phyloP scores from a whole-genome alignment of 106 monocot genomes.

The Triglochin maritima region DNA sequence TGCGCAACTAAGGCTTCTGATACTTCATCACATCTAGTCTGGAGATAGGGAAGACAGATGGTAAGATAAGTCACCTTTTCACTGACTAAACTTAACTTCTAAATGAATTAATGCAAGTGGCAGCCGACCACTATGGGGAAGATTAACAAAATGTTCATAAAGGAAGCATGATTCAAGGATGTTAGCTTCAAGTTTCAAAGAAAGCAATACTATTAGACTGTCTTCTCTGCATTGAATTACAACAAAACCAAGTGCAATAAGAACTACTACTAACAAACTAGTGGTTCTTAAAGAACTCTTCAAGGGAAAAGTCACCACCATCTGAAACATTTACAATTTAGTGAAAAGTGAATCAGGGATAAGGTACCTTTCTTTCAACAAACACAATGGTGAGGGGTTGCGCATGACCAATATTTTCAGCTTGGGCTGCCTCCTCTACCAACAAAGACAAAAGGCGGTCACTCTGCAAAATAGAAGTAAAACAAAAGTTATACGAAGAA shows the following conservation, averaged over 20 bases:
- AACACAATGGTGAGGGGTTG: conserved; percentile 43
- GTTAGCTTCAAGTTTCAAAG: too few relatives aligned
- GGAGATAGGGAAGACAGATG: background rate
- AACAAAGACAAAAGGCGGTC: conserved; percentile 44
- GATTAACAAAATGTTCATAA: too few relatives aligned
- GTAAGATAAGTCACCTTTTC: too few relatives aligned
- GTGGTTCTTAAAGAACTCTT: too few relatives aligned
- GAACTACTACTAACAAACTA: too few relatives aligned
- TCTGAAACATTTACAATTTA: background rate
- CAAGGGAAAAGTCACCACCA: background rate
- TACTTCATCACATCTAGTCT: conserved; percentile 59
- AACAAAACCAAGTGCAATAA: too few relatives aligned
- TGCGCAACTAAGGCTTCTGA: conserved; percentile 48
- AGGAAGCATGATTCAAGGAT: too few relatives aligned
- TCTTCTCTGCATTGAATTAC: too few relatives aligned
- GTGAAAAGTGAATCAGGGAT: background rate
- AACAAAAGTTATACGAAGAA: background rate
- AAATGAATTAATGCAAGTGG: too few relatives aligned
- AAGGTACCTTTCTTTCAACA: conserved; percentile 49
- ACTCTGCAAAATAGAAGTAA: conserved; percentile 16
- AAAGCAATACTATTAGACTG: too few relatives aligned
- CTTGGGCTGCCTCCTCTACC: conserved; percentile 46
- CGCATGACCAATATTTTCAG: conserved; percentile 21
- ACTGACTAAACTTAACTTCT: too few relatives aligned
- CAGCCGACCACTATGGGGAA: too few relatives aligned